Evolutionary conservation across 192 early-diverging fungal genomes (phyloP).

Genomic region (Dispira simplex): DNA sequence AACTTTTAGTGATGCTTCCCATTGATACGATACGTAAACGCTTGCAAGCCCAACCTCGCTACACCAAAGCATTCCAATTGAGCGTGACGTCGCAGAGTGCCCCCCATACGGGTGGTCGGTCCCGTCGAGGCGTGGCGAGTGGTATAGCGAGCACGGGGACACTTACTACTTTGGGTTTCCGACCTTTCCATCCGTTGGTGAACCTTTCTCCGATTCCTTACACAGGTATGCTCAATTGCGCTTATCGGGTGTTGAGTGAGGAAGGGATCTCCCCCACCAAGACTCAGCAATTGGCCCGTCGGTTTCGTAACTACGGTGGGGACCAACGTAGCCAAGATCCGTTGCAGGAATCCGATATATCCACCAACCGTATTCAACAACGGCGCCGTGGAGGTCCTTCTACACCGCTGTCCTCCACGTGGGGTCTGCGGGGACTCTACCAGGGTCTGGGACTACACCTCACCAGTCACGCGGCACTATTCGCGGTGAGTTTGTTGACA

Average conservation of each 20-base stretch:
- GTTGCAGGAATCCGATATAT: conserved; percentile 1
- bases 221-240: conserved; percentile 47
- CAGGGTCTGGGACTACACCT: conserved; percentile 50
- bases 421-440: conserved; percentile 51
- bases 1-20: conserved; percentile 62
- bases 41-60: conserved; percentile 65
- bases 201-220: conserved; percentile 52
- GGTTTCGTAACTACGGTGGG: conserved; percentile 11
- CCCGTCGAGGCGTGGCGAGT: background rate
- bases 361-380: conserved; percentile 12
- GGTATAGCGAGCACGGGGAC: background rate
- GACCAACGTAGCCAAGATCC: conserved; percentile 10
- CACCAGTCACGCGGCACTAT: conserved; percentile 36
- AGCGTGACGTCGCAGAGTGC: background rate
- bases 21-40: conserved; percentile 77
- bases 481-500: conserved; percentile 40
- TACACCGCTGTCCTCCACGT: conserved; percentile 19
- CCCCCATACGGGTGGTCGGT: background rate
- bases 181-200: conserved; percentile 45
- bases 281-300: background rate
- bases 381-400: background rate
- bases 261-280: conserved; percentile 34
- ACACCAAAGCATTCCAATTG: conserved; percentile 18
- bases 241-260: conserved; percentile 53
- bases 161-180: conserved; percentile 10